phyloP scores from a whole-genome alignment of 164 flowering plant species.

The Piper betle region DNA sequence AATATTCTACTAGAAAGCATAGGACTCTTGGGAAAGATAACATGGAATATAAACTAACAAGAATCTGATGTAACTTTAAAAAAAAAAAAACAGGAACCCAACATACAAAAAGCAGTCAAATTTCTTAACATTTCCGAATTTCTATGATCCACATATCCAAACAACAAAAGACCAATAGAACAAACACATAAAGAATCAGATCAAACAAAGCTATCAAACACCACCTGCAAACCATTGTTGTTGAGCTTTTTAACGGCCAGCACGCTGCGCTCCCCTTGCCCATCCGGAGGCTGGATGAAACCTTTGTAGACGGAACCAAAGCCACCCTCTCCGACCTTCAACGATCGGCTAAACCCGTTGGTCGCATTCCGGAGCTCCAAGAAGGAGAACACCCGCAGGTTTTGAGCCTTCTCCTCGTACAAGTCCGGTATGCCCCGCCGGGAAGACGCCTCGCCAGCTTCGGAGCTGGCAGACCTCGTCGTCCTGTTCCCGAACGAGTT shows the following conservation, averaged over 20 bases:
- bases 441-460: constrained; percentile 4
- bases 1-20: no score
- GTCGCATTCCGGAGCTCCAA: constrained; percentile 54
- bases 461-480: constrained; percentile 34
- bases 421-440: constrained; percentile 30
- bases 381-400: constrained; percentile 42
- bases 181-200: no score
- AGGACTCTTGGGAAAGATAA: no score
- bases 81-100: no score
- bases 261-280: constrained; percentile 26
- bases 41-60: no score
- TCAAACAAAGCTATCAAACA: no score
- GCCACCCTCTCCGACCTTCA: constrained; percentile 78
- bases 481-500: constrained; percentile 14
- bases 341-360: constrained; percentile 34
- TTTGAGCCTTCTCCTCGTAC: constrained; percentile 47
- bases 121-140: no score
- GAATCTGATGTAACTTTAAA: no score
- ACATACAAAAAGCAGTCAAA: no score
- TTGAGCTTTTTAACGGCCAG: constrained; percentile 74
- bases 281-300: constrained; percentile 32
- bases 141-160: no score
- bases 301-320: constrained; percentile 71
- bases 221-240: constrained; percentile 57
- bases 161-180: no score